These are phyloP conservation scores for Posidonia australis DNA, from an alignment of 106 monocot species.

Conservation along the genomic window DNA sequence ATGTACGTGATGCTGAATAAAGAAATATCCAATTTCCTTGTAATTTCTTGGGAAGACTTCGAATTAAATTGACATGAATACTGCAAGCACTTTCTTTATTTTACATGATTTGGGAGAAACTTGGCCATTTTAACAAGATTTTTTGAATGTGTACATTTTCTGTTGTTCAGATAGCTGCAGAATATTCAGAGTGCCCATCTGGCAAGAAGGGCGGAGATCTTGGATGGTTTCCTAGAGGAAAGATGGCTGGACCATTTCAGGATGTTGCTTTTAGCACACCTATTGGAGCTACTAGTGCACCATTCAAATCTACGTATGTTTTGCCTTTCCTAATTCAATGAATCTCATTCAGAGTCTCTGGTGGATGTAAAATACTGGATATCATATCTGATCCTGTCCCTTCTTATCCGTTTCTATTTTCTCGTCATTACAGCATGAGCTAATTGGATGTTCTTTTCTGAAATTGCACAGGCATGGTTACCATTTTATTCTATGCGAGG, in stretches of 20 bases:
- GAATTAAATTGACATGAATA: too few species aligned
- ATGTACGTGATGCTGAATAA: too few species aligned
- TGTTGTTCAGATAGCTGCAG: slow-evolving; percentile 56
- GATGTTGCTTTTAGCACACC: slow-evolving; percentile 85
- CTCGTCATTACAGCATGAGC: too few species aligned
- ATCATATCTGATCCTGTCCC: neutral
- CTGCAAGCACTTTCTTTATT: too few species aligned
- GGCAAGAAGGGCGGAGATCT: slow-evolving; percentile 99
- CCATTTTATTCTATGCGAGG: slow-evolving; percentile 73
- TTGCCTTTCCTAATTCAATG: neutral
- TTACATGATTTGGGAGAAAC: too few species aligned
- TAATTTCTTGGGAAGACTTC: too few species aligned
- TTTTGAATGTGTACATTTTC: neutral
- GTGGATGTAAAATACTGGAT: neutral
- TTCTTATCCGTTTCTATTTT: too few species aligned
- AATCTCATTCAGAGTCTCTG: neutral
- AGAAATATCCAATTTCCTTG: too few species aligned
- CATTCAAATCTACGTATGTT: slow-evolving; percentile 95
- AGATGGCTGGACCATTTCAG: slow-evolving; percentile 99
- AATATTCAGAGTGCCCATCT: slow-evolving; percentile 96
- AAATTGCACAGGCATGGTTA: slow-evolving; percentile 72
- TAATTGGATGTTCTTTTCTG: neutral
- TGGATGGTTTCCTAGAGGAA: slow-evolving; percentile 99
- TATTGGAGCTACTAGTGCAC: slow-evolving; percentile 78
- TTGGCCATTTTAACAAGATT: neutral